Conservation (phyloP, 75 land plant species). For the Sequoiadendron giganteum region DNA sequence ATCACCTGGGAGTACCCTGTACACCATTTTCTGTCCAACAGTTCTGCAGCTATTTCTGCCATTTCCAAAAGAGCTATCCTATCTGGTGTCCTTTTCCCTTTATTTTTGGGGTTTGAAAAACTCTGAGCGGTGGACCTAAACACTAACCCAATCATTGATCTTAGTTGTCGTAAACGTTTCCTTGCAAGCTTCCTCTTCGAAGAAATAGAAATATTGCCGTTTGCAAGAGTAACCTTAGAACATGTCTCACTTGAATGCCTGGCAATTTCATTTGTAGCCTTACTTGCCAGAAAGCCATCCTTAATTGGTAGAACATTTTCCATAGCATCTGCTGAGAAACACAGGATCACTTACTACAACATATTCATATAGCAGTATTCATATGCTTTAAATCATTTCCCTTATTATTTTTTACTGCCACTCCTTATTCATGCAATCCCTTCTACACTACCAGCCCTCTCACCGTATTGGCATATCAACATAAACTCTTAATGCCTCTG, state of each 20-base stretch:
- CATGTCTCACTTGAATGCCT: not conserved
- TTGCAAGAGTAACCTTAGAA: not conserved
- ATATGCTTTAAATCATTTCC: not conserved
- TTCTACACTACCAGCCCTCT: not conserved
- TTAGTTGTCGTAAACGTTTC: not conserved
- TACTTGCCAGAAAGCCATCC: not conserved
- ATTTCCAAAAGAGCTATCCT: constrained; percentile 47
- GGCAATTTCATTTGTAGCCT: not conserved
- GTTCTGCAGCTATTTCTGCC: constrained; percentile 64
- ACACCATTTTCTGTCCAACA: constrained; percentile 61
- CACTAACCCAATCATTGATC: constrained; percentile 26
- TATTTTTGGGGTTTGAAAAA: not conserved
- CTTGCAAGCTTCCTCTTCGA: not conserved
- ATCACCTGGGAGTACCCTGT: not conserved
- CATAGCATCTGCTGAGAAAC: not conserved
- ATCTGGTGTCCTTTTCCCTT: not conserved
- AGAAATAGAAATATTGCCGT: not conserved
- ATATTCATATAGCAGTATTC: not conserved
- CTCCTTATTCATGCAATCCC: not conserved
- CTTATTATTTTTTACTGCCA: not conserved
- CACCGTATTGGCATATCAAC: not conserved
- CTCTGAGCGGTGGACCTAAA: constrained; percentile 20
- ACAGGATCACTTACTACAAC: not conserved
- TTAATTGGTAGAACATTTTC: not conserved
- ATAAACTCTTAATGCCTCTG: no score